A percentile compares a stretch with the other conserved stretches of the same genome.
Evolutionary conservation across 1,284 basidiomycete genomes (phyloP).

Genomic region (Moesziomyces parantarcticus): DNA sequence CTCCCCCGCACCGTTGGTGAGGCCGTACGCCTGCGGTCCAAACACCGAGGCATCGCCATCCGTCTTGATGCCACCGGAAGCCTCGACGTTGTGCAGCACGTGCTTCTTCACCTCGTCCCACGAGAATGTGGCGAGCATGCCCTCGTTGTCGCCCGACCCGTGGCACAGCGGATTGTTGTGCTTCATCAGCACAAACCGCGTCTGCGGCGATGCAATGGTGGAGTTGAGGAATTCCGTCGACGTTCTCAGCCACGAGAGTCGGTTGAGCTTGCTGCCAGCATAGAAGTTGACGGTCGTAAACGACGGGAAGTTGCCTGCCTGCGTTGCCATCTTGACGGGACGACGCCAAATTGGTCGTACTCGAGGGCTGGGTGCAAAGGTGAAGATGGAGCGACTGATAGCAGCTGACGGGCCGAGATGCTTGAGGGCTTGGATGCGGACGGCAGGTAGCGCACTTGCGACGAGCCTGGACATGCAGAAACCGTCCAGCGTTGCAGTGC

Average conservation of each 20-base stretch:
- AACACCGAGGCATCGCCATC: constrained; percentile 37
- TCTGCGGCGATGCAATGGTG: constrained; percentile 56
- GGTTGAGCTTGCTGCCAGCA: constrained; percentile 58
- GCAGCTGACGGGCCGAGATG: too few species aligned
- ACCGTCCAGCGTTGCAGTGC: too few species aligned
- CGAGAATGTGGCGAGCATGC: constrained; percentile 54
- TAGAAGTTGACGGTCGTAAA: constrained; percentile 62
- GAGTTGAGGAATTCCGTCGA: constrained; percentile 65
- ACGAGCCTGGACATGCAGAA: too few species aligned
- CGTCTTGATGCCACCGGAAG: constrained; percentile 23
- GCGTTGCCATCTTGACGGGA: constrained; percentile 12
- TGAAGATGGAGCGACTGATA: neutral
- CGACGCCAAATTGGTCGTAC: too few species aligned
- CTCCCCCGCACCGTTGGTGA: constrained; percentile 14
- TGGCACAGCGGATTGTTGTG: constrained; percentile 65
- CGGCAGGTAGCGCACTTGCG: too few species aligned
- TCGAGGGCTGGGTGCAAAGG: neutral
- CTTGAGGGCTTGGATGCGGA: too few species aligned
- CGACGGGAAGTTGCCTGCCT: constrained; percentile 25
- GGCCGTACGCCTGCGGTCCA: constrained; percentile 52
- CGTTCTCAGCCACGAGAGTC: constrained; percentile 65
- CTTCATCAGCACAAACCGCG: constrained; percentile 66
- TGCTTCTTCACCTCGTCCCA: constrained; percentile 64
- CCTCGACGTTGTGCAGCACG: constrained; percentile 42
- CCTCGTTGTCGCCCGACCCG: constrained; percentile 27